Evolutionary conservation across 1,284 basidiomycete genomes (phyloP), one percentile per base, ranked within the genome.

Genomic region (Pisolithus thermaeus): DNA sequence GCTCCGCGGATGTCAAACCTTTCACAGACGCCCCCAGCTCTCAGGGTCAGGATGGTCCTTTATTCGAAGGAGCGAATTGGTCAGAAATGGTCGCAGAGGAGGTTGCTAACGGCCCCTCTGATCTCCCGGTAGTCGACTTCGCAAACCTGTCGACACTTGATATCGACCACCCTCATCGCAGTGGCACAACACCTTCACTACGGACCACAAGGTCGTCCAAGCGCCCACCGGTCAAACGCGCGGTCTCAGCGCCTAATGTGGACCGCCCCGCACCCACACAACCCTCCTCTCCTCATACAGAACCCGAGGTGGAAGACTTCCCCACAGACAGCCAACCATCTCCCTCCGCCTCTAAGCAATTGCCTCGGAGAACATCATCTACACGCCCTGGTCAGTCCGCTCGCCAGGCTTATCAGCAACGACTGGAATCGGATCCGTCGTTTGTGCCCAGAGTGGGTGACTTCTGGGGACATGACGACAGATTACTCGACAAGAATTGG

Each of bases 391-490:
- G 78, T 27, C 81, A 83, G 55, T 76, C 78, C 23, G 84, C 81
- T 39, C 83, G 85, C 41, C 85, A 90, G 61, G 84, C 81, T 23
- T 91, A 91, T 65, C 84, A 88, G 59, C 78, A 87, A 54, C 80
- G 84, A 32, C 73, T 92, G 23, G 85, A 87, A 58, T 76, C 72
- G 20, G 92, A 95, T 66, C 91, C 92, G 1, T 88, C 90, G 1
- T 91, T 84, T 62, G 86, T 90, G 28, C 92, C 92, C 22, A 86
- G 82, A 25, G 87, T 92, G 12, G 92, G 92, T 54, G 84, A 86
- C 56, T 95, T 94, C 63, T 95, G 90, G 91, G 85, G 88, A 7
- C 92, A 94, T 63, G 92, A 94, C 65, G 90, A 94, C 66, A 83
- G 92, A 46, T 71, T 86, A 56, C 70, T 85, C 66, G 88, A 83